Percentiles rank a stretch among this genome's conserved stretches.
These are phyloP conservation scores for Sclerotinia subarctica DNA, from an alignment of 2,329 filamentous ascomycete species.

Conservation along the genomic window DNA sequence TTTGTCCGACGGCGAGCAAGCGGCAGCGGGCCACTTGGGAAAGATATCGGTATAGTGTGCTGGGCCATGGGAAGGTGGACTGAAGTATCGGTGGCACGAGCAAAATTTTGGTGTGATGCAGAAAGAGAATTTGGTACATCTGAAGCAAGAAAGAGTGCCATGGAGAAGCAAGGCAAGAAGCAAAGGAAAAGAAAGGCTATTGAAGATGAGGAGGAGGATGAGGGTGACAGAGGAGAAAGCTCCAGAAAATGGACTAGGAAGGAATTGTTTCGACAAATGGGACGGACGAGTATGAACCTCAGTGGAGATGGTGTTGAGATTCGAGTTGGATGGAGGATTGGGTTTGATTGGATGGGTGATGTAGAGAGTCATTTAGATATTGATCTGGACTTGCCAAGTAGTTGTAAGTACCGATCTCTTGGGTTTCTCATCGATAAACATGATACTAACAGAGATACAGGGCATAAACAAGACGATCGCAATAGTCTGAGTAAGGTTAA, in stretches of 20 bases:
- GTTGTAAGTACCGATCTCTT: constrained; percentile 52
- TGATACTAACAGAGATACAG: constrained; percentile 40
- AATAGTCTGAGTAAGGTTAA: constrained; percentile 57
- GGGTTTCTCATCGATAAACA: neutral
- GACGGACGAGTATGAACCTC: constrained; percentile 46
- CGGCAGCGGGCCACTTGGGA: constrained; percentile 46
- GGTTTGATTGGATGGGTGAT: constrained; percentile 72
- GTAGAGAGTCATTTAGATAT: constrained; percentile 57
- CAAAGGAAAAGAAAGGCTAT: constrained; percentile 30
- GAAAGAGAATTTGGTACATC: constrained; percentile 46
- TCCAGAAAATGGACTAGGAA: constrained; percentile 39
- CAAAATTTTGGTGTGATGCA: constrained; percentile 59
- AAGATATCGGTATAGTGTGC: constrained; percentile 57
- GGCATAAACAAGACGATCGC: constrained; percentile 57
- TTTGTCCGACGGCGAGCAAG: constrained; percentile 43
- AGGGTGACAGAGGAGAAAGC: constrained; percentile 27
- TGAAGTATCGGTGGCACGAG: constrained; percentile 57
- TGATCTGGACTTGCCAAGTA: constrained; percentile 54
- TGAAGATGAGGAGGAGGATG: constrained; percentile 39
- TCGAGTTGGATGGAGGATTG: constrained; percentile 59
- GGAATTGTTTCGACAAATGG: constrained; percentile 54
- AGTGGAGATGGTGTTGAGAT: constrained; percentile 33
- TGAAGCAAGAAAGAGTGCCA: constrained; percentile 32
- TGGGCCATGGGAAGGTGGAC: constrained; percentile 71
- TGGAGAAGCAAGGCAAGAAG: constrained; percentile 25